phyloP scores from a whole-genome alignment of 2,329 filamentous ascomycete genomes.

The Dothideomycetidae sp. region DNA sequence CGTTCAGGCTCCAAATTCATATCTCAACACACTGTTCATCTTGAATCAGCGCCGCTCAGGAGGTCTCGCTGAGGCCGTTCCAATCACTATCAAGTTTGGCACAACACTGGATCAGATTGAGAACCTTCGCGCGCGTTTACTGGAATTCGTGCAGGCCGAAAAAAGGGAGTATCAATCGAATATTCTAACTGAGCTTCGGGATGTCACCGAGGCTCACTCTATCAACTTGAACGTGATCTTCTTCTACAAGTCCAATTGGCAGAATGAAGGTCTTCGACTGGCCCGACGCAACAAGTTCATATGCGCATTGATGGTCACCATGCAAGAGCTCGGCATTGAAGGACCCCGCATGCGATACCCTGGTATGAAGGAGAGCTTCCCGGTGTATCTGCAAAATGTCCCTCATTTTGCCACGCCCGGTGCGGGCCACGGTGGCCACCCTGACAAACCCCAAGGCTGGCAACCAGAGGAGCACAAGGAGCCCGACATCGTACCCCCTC shows the following conservation, averaged over 20 bases:
- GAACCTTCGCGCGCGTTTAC: slow-evolving; percentile 59
- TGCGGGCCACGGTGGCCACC: slow-evolving; percentile 28
- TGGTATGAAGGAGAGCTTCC: slow-evolving; percentile 51
- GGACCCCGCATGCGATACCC: slow-evolving; percentile 62
- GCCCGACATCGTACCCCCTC: slow-evolving; percentile 29
- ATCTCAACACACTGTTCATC: slow-evolving; percentile 86
- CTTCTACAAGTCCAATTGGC: slow-evolving; percentile 95
- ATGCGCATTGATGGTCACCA: slow-evolving; percentile 74
- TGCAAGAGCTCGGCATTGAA: slow-evolving; percentile 73
- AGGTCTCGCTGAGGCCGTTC: slow-evolving; percentile 71
- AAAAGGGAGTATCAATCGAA: slow-evolving; percentile 82
- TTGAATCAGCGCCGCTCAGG: slow-evolving; percentile 87
- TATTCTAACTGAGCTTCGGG: slow-evolving; percentile 70
- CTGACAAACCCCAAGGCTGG: slow-evolving; percentile 31
- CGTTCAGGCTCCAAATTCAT: slow-evolving; percentile 87
- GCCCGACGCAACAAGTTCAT: slow-evolving; percentile 90
- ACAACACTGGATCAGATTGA: slow-evolving; percentile 75
- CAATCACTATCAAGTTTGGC: slow-evolving; percentile 75
- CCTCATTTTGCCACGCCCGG: slow-evolving; percentile 31
- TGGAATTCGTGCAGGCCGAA: slow-evolving; percentile 70
- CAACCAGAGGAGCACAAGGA: slow-evolving; percentile 23
- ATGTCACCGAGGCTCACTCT: slow-evolving; percentile 68
- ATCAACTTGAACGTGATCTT: slow-evolving; percentile 86
- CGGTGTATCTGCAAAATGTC: slow-evolving; percentile 46
- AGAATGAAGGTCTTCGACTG: slow-evolving; percentile 83